Evolutionary conservation across 768 basidiomycete genomes (phyloP).

Genomic region (Gymnopilus junonius): DNA sequence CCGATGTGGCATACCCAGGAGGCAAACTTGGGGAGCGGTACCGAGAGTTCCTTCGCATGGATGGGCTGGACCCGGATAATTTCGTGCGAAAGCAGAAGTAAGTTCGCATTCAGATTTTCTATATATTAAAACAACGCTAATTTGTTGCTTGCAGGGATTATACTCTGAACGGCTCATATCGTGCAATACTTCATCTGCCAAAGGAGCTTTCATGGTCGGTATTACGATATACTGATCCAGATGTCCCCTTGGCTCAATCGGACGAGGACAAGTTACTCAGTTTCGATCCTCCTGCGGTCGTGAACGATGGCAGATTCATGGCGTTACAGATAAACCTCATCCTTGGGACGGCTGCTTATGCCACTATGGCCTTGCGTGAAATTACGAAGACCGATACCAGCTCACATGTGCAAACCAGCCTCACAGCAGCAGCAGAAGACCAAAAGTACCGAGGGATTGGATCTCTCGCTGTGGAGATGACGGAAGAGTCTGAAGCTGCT

Average conservation of each 20-base stretch:
- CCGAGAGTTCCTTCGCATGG: constrained; percentile 75
- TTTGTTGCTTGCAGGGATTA: constrained; percentile 68
- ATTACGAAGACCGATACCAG: constrained; percentile 96
- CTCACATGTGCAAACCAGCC: constrained; percentile 83
- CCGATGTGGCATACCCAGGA: constrained; percentile 90
- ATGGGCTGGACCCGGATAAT: constrained; percentile 90
- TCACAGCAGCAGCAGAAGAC: constrained; percentile 81
- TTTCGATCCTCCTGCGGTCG: constrained; percentile 70
- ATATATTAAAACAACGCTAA: not conserved
- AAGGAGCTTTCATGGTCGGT: constrained; percentile 81
- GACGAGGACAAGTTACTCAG: constrained; percentile 93
- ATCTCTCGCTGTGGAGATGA: constrained; percentile 14
- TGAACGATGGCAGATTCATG: constrained; percentile 79
- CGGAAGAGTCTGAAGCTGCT: constrained; percentile 6
- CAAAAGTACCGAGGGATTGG: constrained; percentile 72
- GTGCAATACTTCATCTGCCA: constrained; percentile 88
- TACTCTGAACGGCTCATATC: constrained; percentile 90
- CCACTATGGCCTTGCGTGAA: constrained; percentile 97
- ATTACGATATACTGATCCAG: constrained; percentile 90
- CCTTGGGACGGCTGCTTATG: constrained; percentile 93
- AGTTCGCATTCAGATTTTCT: constrained; percentile 22
- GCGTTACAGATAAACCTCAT: constrained; percentile 85
- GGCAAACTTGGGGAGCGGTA: constrained; percentile 88
- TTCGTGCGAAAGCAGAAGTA: constrained; percentile 91
- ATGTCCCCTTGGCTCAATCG: constrained; percentile 88